Evolutionary conservation across 495 filamentous ascomycete species (phyloP).

Genomic region (Penicillium subrubescens): DNA sequence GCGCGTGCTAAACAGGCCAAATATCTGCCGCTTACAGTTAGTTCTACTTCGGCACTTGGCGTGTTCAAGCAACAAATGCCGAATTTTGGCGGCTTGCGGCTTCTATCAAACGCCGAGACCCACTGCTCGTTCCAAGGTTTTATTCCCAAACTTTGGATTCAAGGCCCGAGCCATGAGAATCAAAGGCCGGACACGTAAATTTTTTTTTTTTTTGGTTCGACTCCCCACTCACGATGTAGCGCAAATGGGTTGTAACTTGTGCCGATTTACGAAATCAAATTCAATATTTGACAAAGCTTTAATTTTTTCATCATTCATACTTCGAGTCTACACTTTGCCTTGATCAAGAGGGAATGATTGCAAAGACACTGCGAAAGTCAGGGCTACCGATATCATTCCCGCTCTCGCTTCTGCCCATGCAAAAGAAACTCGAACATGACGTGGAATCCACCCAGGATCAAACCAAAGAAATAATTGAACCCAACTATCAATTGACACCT

Average conservation of each 20-base stretch:
- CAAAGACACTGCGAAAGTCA: background rate
- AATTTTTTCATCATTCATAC: background rate
- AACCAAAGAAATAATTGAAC: background rate
- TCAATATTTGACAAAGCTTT: background rate
- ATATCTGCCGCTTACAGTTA: background rate
- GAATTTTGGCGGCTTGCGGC: background rate
- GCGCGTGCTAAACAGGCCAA: background rate
- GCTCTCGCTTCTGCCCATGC: background rate
- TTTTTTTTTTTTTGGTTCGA: background rate
- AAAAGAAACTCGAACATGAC: background rate
- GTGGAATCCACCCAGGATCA: background rate
- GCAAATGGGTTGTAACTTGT: background rate
- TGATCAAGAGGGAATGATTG: background rate
- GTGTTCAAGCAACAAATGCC: background rate
- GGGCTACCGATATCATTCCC: background rate
- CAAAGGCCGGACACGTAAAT: background rate
- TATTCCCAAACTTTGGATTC: background rate
- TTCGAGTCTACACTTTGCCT: background rate
- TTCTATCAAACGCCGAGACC: background rate
- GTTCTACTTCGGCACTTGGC: background rate
- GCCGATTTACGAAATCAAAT: background rate
- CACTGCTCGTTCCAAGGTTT: background rate
- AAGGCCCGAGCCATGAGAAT: background rate
- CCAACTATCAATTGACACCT: background rate
- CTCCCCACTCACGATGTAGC: background rate